A percentile compares a stretch with the other conserved stretches of the same genome.
Evolutionary conservation across 148 eudicot genomes (phyloP).

Genomic region (Spergularia marina): DNA sequence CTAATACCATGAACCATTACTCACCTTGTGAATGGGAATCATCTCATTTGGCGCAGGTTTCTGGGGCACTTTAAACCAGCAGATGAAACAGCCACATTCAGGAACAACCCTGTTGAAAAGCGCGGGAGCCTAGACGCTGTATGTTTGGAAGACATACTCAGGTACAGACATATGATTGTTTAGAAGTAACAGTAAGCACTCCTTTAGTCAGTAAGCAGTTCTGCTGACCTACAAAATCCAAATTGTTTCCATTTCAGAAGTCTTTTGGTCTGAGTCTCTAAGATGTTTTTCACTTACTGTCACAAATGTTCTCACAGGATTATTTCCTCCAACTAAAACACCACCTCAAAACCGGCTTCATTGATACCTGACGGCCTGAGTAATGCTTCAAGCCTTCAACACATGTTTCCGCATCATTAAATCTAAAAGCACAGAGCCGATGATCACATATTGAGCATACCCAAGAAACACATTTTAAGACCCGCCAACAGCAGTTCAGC

Average conservation of each 20-base stretch:
- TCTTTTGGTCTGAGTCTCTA: not conserved
- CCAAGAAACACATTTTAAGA: too few species aligned
- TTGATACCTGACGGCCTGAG: too few species aligned
- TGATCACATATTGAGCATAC: too few species aligned
- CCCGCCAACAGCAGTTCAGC: too few species aligned
- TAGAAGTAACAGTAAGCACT: not conserved
- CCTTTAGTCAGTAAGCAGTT: not conserved
- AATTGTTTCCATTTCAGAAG: too few species aligned
- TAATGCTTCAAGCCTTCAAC: not conserved
- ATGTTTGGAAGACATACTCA: constrained; percentile 16
- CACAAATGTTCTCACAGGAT: constrained; percentile 1
- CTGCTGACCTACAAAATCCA: not conserved
- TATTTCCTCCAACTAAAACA: constrained; percentile 7
- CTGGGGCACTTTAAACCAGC: constrained; percentile 27
- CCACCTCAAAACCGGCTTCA: too few species aligned
- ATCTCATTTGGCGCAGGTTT: constrained; percentile 23
- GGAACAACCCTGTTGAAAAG: not conserved
- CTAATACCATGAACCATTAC: too few species aligned
- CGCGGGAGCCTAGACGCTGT: not conserved
- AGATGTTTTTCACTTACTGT: not conserved
- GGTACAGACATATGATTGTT: constrained; percentile 9
- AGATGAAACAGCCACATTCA: constrained; percentile 5
- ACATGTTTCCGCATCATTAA: not conserved
- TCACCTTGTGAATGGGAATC: too few species aligned
- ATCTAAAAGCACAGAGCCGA: not conserved